Evolutionary conservation across 805 yeast species (phyloP), one percentile per base, ranked within the genome.

Genomic region (Wickerhamiella sorbophila): DNA sequence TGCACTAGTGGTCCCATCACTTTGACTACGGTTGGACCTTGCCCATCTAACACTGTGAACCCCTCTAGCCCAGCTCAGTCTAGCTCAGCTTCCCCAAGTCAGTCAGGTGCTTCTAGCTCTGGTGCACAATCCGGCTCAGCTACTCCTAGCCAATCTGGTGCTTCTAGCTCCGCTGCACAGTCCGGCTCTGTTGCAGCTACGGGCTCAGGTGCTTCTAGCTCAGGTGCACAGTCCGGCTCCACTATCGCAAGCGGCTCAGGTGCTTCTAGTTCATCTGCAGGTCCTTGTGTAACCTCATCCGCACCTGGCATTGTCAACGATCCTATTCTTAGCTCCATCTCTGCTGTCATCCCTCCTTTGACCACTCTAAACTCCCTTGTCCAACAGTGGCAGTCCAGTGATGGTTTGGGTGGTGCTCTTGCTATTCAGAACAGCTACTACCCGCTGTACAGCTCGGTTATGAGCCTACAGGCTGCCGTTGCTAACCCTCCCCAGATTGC

Each of bases 11-110:
- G n/a, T n/a, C n/a, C n/a, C n/a, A 26, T 9, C 31, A 26, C 31
- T 26, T 26, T 14, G 9, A 26, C 31, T 26, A 14, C 31, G 9
- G 9, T 14, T 26, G 31, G 31, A 9, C 9, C 31, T 26, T 26
- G 12, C 14, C 12, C 12, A 26, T 26, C 14, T 9, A 9, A 26
- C 31, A 14, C 31, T 26, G n/a, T n/a, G n/a, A n/a, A n/a, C n/a
- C n/a, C n/a, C n/a, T n/a, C n/a, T n/a, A n/a, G n/a, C n/a, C n/a
- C n/a, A n/a, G n/a, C n/a, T n/a, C n/a, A n/a, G n/a, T n/a, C n/a
- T n/a, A n/a, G 21, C 35, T 5, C 4, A 4, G 21, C 21, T 22
- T 16, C 19, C 35, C 86, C 87, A 8, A 79, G 87, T 4, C 94
- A 94, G 6, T 58, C 74, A 51, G 82, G 80, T 8, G 14, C 36